Evolutionary conservation across 2,329 filamentous ascomycete species (phyloP).

Genomic region (Xylogone sp.): DNA sequence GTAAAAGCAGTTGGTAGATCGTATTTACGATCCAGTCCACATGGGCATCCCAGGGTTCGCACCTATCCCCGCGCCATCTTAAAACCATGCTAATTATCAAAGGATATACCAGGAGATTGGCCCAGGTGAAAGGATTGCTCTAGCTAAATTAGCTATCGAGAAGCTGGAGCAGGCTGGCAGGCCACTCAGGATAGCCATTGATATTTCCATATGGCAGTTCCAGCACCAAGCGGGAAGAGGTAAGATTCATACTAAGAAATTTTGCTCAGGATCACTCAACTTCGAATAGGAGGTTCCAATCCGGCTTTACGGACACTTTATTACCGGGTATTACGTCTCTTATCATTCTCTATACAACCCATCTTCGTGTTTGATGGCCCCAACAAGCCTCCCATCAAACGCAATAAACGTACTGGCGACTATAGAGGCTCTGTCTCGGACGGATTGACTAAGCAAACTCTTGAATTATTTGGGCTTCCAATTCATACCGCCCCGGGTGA

Average conservation of each 20-base stretch:
- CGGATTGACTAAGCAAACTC: constrained; percentile 76
- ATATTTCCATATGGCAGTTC: constrained; percentile 97
- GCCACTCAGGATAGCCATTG: constrained; percentile 83
- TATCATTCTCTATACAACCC: constrained; percentile 75
- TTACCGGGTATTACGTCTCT: constrained; percentile 78
- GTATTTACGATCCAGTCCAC: constrained; percentile 6
- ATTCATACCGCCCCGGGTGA: constrained; percentile 88
- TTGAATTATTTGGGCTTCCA: constrained; percentile 80
- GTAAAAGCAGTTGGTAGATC: background rate
- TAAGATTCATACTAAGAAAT: constrained; percentile 21
- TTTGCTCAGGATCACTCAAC: constrained; percentile 6
- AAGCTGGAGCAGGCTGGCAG: constrained; percentile 66
- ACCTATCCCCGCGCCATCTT: background rate
- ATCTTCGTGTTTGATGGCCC: constrained; percentile 90
- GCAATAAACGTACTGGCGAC: constrained; percentile 70
- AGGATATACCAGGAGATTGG: constrained; percentile 93
- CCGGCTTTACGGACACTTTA: constrained; percentile 90
- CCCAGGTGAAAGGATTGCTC: constrained; percentile 70
- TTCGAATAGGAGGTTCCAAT: constrained; percentile 67
- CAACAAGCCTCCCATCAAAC: constrained; percentile 81
- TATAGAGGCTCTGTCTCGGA: constrained; percentile 64
- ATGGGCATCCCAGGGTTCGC: constrained; percentile 67
- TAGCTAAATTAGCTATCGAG: constrained; percentile 77
- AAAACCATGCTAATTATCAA: constrained; percentile 10
- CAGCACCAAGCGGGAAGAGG: constrained; percentile 82